phyloP scores from a whole-genome alignment of 805 yeast species.

The Candida quercuum region DNA sequence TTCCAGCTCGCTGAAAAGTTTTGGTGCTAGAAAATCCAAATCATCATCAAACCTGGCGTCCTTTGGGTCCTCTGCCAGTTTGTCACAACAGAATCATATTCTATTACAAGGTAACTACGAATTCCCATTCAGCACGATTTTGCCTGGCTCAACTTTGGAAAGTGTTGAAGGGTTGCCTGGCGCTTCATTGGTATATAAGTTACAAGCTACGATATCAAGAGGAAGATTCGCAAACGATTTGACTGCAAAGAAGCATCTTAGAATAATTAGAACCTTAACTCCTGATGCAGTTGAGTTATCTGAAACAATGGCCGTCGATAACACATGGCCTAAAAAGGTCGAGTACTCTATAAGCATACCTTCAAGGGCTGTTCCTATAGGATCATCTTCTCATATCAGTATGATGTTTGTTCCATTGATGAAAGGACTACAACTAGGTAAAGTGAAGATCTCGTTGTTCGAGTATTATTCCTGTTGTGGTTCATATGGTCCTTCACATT shows the following conservation, averaged over 20 bases:
- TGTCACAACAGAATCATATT: constrained; percentile 29
- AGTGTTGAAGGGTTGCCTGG: constrained; percentile 87
- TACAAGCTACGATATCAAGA: constrained; percentile 78
- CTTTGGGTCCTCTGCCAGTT: constrained; percentile 23
- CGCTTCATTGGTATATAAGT: constrained; percentile 62
- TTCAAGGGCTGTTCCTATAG: constrained; percentile 84
- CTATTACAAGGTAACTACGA: constrained; percentile 78
- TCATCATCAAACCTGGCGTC: constrained; percentile 30
- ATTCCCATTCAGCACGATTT: constrained; percentile 77
- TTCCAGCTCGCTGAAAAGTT: constrained; percentile 20
- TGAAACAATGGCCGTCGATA: constrained; percentile 90
- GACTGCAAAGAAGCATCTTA: constrained; percentile 60
- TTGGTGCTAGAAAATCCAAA: constrained; percentile 23
- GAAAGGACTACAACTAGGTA: constrained; percentile 77
- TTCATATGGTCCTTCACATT: constrained; percentile 48
- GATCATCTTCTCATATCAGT: constrained; percentile 67
- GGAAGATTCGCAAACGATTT: constrained; percentile 70
- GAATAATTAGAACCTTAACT: constrained; percentile 81
- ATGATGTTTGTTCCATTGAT: constrained; percentile 71
- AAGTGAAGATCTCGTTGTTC: constrained; percentile 58
- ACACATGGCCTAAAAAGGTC: constrained; percentile 91
- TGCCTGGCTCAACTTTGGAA: constrained; percentile 84
- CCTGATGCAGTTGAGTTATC: constrained; percentile 83
- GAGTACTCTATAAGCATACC: constrained; percentile 88
- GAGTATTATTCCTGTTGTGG: constrained; percentile 66